Conservation (phyloP, 305 asterid species). For the Vinca major region DNA sequence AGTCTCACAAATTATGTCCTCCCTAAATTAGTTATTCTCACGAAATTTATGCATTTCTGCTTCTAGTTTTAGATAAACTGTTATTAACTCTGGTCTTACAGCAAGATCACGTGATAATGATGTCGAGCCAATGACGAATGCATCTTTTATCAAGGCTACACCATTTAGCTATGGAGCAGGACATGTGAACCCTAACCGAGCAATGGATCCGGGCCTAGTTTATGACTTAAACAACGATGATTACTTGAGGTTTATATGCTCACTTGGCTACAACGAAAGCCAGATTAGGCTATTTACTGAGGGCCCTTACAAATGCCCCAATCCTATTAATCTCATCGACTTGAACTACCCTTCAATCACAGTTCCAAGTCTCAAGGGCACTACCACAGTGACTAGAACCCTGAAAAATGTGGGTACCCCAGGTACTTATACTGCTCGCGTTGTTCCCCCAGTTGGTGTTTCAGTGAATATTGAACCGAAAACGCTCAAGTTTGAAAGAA, state of each 20-base stretch:
- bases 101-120: constrained; percentile 60
- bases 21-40: background rate
- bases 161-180: constrained; percentile 91
- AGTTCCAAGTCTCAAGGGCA: constrained; percentile 46
- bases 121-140: constrained; percentile 40
- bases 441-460: constrained; percentile 53
- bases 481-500: constrained; percentile 29
- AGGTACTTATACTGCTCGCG: constrained; percentile 51
- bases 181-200: constrained; percentile 76
- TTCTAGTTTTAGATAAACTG: too few species aligned
- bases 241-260: constrained; percentile 55
- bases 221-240: constrained; percentile 49
- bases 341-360: constrained; percentile 84
- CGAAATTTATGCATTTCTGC: too few species aligned
- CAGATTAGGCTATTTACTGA: constrained; percentile 32
- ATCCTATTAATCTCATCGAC: constrained; percentile 35
- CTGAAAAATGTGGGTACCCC: constrained; percentile 73
- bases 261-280: constrained; percentile 48
- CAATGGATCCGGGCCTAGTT: constrained; percentile 87
- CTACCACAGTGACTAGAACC: constrained; percentile 48
- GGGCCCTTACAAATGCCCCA: constrained; percentile 34
- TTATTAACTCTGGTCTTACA: constrained; percentile 17
- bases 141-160: constrained; percentile 46
- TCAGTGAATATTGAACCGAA: constrained; percentile 38
- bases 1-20: background rate